These are phyloP conservation scores for Hypoxylon fragiforme DNA, from an alignment of 495 filamentous ascomycete species.

Conservation along the genomic window DNA sequence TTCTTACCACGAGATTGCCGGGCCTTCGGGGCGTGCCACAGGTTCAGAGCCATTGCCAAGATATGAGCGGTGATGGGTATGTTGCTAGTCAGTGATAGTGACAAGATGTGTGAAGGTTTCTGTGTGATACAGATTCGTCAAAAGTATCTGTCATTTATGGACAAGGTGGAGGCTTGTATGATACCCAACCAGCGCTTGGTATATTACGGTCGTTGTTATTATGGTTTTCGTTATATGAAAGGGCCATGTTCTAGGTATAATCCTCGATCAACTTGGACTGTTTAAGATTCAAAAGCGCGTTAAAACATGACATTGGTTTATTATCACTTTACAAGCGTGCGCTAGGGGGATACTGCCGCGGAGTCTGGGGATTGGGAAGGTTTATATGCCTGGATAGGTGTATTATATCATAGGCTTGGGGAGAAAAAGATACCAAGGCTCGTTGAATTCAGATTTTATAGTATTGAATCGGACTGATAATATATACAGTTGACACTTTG, in stretches of 20 bases:
- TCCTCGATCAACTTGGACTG: background rate
- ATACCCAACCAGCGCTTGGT: background rate
- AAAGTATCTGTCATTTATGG: background rate
- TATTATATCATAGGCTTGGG: background rate
- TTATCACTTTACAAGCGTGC: background rate
- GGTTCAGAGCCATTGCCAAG: conserved; percentile 47
- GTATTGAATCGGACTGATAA: no score
- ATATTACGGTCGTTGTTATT: background rate
- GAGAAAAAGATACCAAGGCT: background rate
- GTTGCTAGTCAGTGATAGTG: background rate
- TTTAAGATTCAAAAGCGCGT: background rate
- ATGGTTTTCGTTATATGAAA: no score
- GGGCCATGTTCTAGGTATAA: background rate
- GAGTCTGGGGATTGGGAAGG: background rate
- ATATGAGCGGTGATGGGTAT: conserved; percentile 43
- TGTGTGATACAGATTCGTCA: background rate
- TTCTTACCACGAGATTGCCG: conserved; percentile 35
- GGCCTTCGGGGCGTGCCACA: conserved; percentile 17
- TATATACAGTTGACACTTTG: no score
- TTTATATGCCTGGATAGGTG: background rate
- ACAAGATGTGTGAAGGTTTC: background rate
- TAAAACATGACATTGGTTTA: background rate
- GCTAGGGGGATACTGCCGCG: background rate
- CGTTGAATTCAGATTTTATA: background rate
- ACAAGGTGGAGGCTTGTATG: background rate